Base-by-base conservation (phyloP, 106 monocot genomes). In the Iris macrosiphon region DNA sequence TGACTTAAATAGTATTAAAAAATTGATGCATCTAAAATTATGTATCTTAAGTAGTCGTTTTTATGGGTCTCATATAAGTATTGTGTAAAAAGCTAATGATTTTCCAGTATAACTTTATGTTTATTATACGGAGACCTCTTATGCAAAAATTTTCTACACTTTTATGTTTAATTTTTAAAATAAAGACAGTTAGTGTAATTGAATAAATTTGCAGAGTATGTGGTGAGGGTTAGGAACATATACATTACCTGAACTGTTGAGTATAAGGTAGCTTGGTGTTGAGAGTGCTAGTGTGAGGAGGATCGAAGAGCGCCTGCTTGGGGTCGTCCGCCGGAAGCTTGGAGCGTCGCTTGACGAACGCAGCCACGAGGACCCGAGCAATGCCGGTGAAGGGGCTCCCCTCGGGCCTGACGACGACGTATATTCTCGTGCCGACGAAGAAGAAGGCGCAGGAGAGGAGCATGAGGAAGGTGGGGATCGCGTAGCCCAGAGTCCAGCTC, bases 401-500 rank as follows among this genome's bases (percentile, higher is more conserved):
- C 30, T 82, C 75, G 0, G 89, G 89, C 54, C 23, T 49, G 15
- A 95, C 79, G 56, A 70, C 57, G 17, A 95, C 76, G 49, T 95
- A 95, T 21, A 85, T 37, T 2, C 32, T 25, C 0, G 79, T 55
- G 6, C 89, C 94, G 16, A 72, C 2, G 61, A 85, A 95, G 70
- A 82, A 95, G 44, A 82, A 47, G 13, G 61, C 37, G 40, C 69
- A 60, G 15, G 94, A 85, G 15, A 75, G 28, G 65, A 79, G 43
- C 94, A 95, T 85, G 48, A 89, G 70, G 16, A 57, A 18, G 0
- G 89, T 55, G 0, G 94, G 94, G 20, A 89, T 85, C 7, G 35
- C 81, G 7, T 85, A 57, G 0, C 94, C 94, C 2, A 89, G 16
- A 0, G 82, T 33, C 94, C 94, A 95, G 67, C 76, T 89, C 10